Conservation (phyloP, 371 early-diverging fungal genomes). For the Enteropsectra breve region DNA sequence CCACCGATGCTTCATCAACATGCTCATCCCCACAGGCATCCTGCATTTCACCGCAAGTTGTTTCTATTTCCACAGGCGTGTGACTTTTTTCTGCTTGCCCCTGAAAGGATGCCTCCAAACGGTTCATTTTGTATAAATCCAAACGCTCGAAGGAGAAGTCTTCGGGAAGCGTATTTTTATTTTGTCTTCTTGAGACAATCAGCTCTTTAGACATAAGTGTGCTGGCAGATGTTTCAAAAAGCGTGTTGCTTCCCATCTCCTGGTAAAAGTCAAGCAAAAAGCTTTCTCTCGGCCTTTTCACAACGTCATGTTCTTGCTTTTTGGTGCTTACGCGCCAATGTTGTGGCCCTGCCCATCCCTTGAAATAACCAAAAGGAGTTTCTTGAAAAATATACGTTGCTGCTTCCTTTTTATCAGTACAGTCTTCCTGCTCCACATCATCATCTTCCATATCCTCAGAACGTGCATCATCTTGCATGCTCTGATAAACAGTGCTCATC, state of each 20-base stretch:
- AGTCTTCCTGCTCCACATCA: not conserved
- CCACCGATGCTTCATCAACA: not conserved
- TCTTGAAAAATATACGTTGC: slow-evolving; percentile 21
- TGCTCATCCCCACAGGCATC: not conserved
- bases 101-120: slow-evolving; percentile 37
- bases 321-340: slow-evolving; percentile 52
- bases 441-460: not conserved
- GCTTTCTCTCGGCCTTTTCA: slow-evolving; percentile 42
- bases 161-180: slow-evolving; percentile 48
- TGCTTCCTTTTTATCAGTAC: not conserved
- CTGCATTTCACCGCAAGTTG: not conserved
- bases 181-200: slow-evolving; percentile 52
- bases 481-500: no score
- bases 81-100: slow-evolving; percentile 2
- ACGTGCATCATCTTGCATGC: not conserved
- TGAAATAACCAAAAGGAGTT: slow-evolving; percentile 52
- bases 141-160: slow-evolving; percentile 43
- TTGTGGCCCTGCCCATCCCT: slow-evolving; percentile 58
- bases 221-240: slow-evolving; percentile 44
- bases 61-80: not conserved
- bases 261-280: slow-evolving; percentile 47
- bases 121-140: slow-evolving; percentile 51
- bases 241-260: slow-evolving; percentile 6
- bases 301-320: slow-evolving; percentile 9
- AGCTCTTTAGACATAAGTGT: slow-evolving; percentile 32